Evolutionary conservation across 2,329 filamentous ascomycete genomes (phyloP), one percentile per base, ranked within the genome.

Genomic region (Didymella pinodella): DNA sequence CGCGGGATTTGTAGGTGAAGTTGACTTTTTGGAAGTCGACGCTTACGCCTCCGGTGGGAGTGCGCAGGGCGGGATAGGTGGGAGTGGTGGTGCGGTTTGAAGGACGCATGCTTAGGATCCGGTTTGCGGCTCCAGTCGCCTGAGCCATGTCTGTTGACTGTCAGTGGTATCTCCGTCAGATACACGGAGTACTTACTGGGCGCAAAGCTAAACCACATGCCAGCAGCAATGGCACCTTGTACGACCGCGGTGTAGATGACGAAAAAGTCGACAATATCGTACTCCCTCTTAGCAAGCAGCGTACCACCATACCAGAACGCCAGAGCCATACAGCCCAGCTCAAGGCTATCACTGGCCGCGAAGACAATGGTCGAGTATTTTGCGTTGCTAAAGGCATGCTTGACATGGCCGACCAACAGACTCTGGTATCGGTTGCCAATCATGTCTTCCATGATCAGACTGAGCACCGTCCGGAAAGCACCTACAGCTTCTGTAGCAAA

Each of bases 21-120:
- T 95, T 91, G 3, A 98, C 93, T 65, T 97, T 90, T 16, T 90
- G 87, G 83, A 99, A 97, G 73, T 98, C 93, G 62, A 99, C 86
- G 11, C 70, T 59, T 7, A 71, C 65, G 20, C 72, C 68, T 16
- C 57, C 48, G 10, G 61, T 28, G 7, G 62, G 41, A 12, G 59
- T 40, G 31, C 25, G 22, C 10, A 70, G 25, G n/a, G 63, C 38
- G 2, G 61, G 34, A 48, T 68, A 69, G 11, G 55, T 49, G 0
- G 57, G 41, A 14, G 57, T 20, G 3, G 55, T 28, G 7, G 41
- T 40, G 22, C 56, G 55, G 8, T 63, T 66, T 6, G 58, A n/a
- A 14, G 70, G 62, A 8, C 76, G 75, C 62, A 76, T 65, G 46
- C 69, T 71, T 22, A 78, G 59, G 31, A 78, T 77, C 11, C 76